Percentiles rank a stretch among this genome's conserved stretches.
phyloP scores from a whole-genome alignment of 164 flowering plant species.

The Paratinospora sagittata region DNA sequence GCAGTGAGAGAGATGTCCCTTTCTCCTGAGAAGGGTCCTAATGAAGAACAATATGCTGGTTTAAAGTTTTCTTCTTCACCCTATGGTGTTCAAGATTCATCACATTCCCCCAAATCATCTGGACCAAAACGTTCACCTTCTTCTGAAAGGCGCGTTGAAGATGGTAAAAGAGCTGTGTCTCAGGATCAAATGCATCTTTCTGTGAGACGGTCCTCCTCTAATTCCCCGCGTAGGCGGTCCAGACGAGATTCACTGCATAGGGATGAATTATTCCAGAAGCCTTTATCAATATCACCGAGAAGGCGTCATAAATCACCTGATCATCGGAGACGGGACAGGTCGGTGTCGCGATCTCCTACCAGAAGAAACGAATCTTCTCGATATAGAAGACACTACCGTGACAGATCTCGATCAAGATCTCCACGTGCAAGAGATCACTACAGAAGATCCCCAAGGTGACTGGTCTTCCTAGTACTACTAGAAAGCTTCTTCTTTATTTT shows the following conservation, averaged over 20 bases:
- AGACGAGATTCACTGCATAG: conserved; percentile 13
- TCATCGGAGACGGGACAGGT: conserved; percentile 17
- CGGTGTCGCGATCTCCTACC: conserved; percentile 24
- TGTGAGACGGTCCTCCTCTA: conserved; percentile 10
- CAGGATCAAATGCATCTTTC: conserved; percentile 8
- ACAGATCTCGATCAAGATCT: conserved; percentile 35
- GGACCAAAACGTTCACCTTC: conserved; percentile 18
- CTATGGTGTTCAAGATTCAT: conserved; percentile 9
- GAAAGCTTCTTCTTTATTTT: neutral
- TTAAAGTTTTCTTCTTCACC: conserved; percentile 12
- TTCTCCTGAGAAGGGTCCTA: conserved; percentile 19
- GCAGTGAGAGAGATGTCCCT: conserved; percentile 13
- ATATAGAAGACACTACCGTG: conserved; percentile 19
- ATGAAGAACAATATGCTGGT: conserved; percentile 1
- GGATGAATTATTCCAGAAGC: conserved; percentile 19
- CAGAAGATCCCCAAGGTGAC: conserved; percentile 33
- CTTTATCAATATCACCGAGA: conserved; percentile 19
- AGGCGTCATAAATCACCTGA: conserved; percentile 15
- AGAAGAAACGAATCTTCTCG: conserved; percentile 21
- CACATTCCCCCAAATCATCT: conserved; percentile 12
- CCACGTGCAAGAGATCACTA: conserved; percentile 22
- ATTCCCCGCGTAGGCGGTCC: conserved; percentile 22
- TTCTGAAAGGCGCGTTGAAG: conserved; percentile 11
- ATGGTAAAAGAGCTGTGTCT: conserved; percentile 10
- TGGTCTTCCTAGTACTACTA: neutral